Evolutionary conservation across 495 filamentous ascomycete genomes (phyloP), one percentile per base, ranked within the genome.

Genomic region (Aspergillus ostianus): DNA sequence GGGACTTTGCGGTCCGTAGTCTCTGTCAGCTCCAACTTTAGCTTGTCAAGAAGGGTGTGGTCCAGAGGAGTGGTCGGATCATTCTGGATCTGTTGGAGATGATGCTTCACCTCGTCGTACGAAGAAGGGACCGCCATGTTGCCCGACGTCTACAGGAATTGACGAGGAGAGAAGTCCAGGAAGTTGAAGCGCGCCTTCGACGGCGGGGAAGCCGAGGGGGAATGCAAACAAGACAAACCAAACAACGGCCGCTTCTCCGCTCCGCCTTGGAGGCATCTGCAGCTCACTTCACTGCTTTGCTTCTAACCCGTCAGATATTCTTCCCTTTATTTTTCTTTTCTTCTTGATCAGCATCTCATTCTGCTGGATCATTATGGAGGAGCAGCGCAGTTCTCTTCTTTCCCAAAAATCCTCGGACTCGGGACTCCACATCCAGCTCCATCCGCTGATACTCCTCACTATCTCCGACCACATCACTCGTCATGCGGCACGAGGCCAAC

Each of bases 401-500:
- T 89, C 87, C 1, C 78, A 76, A 10, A 82, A 87, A 66, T 84
- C 89, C 10, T 90, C 92, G 57, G 85, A 87, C 64, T 90, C 90
- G 15, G 87, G 89, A 21, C 85, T 95, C 18, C 85, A 90, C 63
- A 86, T 93, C 29, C 88, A 91, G 64, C 86, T 99, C 5, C 94
- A 99, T 68, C 94, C 94, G 47, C 87, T 99, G 10, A 91, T 95
- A 30, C 86, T 98, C 53, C 90, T 99, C 74, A 96, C 90, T 19
- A 93, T 99, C 60, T 97, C 93, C 53, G 94, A 99, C 77, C 93
- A 92, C 73, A 92, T 97, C 70, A 95, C 93, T 47, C 85, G 94
- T 53, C 92, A 94, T 74, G 90, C 86, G 15, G 83, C 94, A 46
- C 86, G 95, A 29, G 80, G 82, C 51, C 83, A 90, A 54, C 71